These are phyloP conservation scores for Fusarium sp. DNA, from an alignment of 2,329 filamentous ascomycete genomes.

Conservation along the genomic window DNA sequence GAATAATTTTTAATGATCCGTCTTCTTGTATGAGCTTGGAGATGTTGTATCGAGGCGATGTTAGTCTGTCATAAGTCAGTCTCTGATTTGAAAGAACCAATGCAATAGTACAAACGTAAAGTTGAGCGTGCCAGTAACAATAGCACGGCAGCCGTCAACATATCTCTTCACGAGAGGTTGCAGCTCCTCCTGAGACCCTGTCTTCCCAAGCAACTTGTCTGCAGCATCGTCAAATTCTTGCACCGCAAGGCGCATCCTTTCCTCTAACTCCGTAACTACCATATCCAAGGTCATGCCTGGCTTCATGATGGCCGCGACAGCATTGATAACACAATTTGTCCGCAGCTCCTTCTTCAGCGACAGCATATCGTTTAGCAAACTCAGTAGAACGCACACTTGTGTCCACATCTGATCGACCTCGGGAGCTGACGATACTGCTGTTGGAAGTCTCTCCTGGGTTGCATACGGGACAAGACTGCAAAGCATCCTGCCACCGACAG, in stretches of 20 bases:
- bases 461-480: conserved; percentile 48
- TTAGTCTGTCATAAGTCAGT: conserved; percentile 42
- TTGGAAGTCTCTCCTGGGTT: conserved; percentile 23
- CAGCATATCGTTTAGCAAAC: conserved; percentile 50
- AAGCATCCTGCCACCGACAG: conserved; percentile 45
- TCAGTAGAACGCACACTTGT: conserved; percentile 45
- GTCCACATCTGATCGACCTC: conserved; percentile 35
- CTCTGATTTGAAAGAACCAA: neutral
- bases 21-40: conserved; percentile 49
- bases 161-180: conserved; percentile 39
- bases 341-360: conserved; percentile 52
- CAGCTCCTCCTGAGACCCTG: conserved; percentile 21
- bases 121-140: conserved; percentile 51
- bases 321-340: conserved; percentile 49
- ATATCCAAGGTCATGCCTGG: conserved; percentile 40
- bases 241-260: conserved; percentile 42
- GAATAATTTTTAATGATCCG: conserved; percentile 51
- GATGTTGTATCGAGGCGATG: conserved; percentile 52
- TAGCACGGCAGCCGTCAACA: conserved; percentile 49
- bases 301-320: conserved; percentile 45
- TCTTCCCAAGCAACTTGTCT: conserved; percentile 20
- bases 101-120: conserved; percentile 49
- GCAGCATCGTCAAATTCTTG: conserved; percentile 44
- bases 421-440: conserved; percentile 7
- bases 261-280: conserved; percentile 41